These are phyloP conservation scores for Alternaria hordeiaustralica DNA, from an alignment of 2,329 filamentous ascomycete species.

Conservation along the genomic window DNA sequence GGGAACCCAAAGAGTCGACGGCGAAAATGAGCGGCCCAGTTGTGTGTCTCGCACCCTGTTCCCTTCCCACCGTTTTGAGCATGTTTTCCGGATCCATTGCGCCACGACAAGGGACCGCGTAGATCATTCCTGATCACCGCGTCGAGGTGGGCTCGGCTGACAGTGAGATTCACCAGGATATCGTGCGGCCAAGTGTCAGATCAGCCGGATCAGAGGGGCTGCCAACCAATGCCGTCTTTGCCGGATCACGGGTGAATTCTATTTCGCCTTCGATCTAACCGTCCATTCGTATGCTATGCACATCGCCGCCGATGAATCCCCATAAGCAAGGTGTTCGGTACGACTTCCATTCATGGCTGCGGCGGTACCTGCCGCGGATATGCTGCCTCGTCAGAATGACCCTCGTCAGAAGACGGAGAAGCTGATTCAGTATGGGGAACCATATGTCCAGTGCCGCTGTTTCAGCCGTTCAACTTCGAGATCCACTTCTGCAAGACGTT, in stretches of 20 bases:
- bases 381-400: neutral
- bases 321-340: constrained; percentile 26
- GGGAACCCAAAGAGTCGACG: constrained; percentile 15
- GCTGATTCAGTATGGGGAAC: constrained; percentile 8
- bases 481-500: constrained; percentile 26
- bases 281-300: constrained; percentile 11
- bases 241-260: constrained; percentile 17
- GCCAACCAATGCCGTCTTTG: constrained; percentile 18
- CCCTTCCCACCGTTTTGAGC: constrained; percentile 41
- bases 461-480: constrained; percentile 19
- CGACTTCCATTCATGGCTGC: constrained; percentile 16
- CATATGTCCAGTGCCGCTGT: constrained; percentile 20
- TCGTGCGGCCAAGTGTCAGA: constrained; percentile 42
- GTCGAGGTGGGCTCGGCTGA: constrained; percentile 37
- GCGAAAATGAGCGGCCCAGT: constrained; percentile 19
- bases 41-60: constrained; percentile 25
- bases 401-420: neutral
- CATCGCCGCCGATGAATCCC: constrained; percentile 30
- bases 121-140: constrained; percentile 43
- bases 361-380: constrained; percentile 5
- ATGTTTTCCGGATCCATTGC: constrained; percentile 38
- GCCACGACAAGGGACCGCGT: constrained; percentile 40
- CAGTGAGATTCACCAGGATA: constrained; percentile 29
- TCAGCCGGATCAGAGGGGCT: constrained; percentile 38
- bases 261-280: constrained; percentile 11